Base-by-base conservation (phyloP, 306 rosid species). In the Prunus mongolica region DNA sequence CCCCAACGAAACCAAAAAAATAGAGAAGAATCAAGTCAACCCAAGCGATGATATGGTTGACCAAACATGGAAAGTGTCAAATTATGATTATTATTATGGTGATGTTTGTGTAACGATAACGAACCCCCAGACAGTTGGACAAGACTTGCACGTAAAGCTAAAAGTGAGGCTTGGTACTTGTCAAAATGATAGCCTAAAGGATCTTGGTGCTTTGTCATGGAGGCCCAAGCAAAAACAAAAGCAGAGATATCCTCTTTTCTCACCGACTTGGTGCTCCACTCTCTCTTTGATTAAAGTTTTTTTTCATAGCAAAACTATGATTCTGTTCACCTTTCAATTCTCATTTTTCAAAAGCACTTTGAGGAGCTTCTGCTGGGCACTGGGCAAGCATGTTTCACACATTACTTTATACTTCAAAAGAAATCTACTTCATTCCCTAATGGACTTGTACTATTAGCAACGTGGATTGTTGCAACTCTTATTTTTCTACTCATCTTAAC, bases 21-120 rank as follows among this genome's bases (percentile, higher is more conserved):
- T 2, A n/a, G 12, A 10, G 8, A 34, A 2, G 74, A 45, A 70
- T 51, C 49, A 70, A 66, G 78, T 74, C 84, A 77, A 74, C 56
- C 9, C 6, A 46, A 24, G 67, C 10, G 82, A 79, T 80, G 77
- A 47, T 18, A 19, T 25, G 10, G 78, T 70, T 78, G 84, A 80
- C 82, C 45, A 15, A 6, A 44, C 8, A 56, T 65, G 52, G 18
- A 49, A 24, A 45, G 28, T 12, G 8, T 1, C 13, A 63, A 61
- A 77, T 1, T 27, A 73, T 44, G 4, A 67, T 11, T 24, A 73
- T 11, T 24, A 73, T 38, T 38, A 8, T 38, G 44, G 9, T 9
- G n/a, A 25, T 49, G 44, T 50, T 25, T 50, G 16, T 50, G 46
- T 16, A 18, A 50, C 46, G 24, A 27, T 64, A 19, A 32, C 15